A percentile compares a stretch with the other conserved stretches of the same genome.
These are phyloP conservation scores for Trametes meyenii DNA, from an alignment of 768 basidiomycete genomes.

Conservation along the genomic window DNA sequence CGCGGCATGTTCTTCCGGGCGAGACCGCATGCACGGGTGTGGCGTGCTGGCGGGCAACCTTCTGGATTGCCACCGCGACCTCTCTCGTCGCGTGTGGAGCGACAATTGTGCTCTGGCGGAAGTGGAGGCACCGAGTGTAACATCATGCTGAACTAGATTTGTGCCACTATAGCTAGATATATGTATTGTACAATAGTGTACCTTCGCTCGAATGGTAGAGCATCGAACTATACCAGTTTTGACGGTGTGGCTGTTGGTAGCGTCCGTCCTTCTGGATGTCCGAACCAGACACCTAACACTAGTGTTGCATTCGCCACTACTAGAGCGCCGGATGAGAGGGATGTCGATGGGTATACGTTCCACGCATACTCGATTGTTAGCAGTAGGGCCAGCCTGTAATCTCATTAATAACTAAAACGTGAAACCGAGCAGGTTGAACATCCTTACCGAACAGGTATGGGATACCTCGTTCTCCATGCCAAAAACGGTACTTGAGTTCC, in stretches of 20 bases:
- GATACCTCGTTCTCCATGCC: conserved; percentile 72
- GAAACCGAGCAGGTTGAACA: too few species aligned
- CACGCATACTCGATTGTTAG: conserved; percentile 79
- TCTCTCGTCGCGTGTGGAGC: conserved; percentile 48
- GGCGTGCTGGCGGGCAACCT: conserved; percentile 69
- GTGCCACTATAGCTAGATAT: not conserved
- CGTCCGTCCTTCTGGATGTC: conserved; percentile 44
- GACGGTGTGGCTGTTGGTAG: not conserved
- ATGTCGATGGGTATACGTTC: conserved; percentile 86
- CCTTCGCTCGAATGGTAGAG: not conserved
- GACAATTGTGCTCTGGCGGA: conserved; percentile 58
- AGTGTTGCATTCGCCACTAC: conserved; percentile 54
- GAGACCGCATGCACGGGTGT: conserved; percentile 56
- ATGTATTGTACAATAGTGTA: conserved; percentile 5
- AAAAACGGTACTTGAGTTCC: conserved; percentile 88
- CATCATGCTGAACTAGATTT: not conserved
- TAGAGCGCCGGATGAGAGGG: conserved; percentile 60
- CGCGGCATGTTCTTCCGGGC: conserved; percentile 45
- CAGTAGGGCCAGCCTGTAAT: conserved; percentile 59
- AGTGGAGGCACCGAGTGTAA: conserved; percentile 58
- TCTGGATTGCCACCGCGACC: conserved; percentile 50
- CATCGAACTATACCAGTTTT: conserved; percentile 2
- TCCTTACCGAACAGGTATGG: conserved; percentile 58
- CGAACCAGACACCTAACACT: conserved; percentile 57
- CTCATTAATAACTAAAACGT: not conserved